Evolutionary conservation across 1,284 basidiomycete species (phyloP), one percentile per base, ranked within the genome.

Genomic region (Fistulina hepatica): DNA sequence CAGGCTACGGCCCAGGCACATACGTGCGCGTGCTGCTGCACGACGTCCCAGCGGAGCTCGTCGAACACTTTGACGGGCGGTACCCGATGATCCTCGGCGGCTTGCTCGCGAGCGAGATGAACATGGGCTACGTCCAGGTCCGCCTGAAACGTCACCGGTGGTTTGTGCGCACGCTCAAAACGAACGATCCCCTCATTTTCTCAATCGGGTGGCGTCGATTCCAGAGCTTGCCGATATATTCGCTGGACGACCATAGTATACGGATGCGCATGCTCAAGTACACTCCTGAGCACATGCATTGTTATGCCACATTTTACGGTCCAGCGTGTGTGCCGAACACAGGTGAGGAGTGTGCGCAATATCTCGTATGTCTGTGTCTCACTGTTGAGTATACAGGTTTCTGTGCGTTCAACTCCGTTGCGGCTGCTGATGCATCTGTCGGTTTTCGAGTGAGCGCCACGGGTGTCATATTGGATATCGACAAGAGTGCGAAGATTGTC

Each of bases 181-280:
- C 86, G 34, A 97, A 98, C 59, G 90, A 98, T 58, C 94, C 95
- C 0, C 71, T 98, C 44, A 88, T 98, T 49, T 77, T 98, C 59
- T 94, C 90, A 3, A 64, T 97, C 9, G 94, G 94, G 7, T 99
- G 94, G 94, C 67, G 95, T 36, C 72, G 94, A 15, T 99, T 98
- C 69, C 94, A 99, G 59, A 83, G 78, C 1, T 67, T 95, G 19
- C 94, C 94, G 1, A 83, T 97, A 48, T 99, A 97, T 60, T 91
- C 90, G 17, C 67, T 99, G 20, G 95, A 99, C 58, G 94, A 99
- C 57, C 90, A 95, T 52, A 89, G 84, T 3, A 91, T 94, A 48
- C 83, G 95, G 20, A 97, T 98, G 78, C 85, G 95, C 33, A 89
- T 97, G 85, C 82, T 99, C 60, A 98, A 99, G 65, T 99, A 99